Base-by-base conservation (phyloP, 768 basidiomycete genomes). In the Serpula lacrymans region DNA sequence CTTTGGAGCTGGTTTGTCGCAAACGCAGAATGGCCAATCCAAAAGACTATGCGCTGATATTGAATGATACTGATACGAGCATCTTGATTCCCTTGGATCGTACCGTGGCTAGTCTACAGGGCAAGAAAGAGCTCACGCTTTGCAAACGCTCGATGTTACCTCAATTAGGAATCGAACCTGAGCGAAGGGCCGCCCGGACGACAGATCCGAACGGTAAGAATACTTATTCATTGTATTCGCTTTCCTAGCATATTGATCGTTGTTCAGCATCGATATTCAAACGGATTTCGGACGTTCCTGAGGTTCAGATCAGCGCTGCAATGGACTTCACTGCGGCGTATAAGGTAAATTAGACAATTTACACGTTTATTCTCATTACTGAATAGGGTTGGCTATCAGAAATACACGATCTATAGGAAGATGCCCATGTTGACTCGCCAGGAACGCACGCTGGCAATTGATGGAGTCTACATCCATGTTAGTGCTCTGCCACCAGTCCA, bases 91-190 rank as follows among this genome's bases (percentile, higher is more conserved):
- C 94, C 20, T 75, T 97, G 21, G 96, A 98, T 60, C 77, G 94
- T 14, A 98, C 96, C 0, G 95, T 98, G n/a, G 91, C 90, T 25
- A 92, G 89, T 65, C 66, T 98, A 54, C 86, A 90, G 58, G 93
- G 91, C 5, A 88, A 86, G 54, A 74, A 80, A 10, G 88, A 94
- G 50, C 70, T 98, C 13, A 74, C 84, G 9, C 71, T 98, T 10
- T 82, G 93, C 41, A 86, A 85, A 62, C 71, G 80, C 52, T 82
- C 76, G 42, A 85, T 83, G 75, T 68, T 95, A 2, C 79, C 79
- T 9, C 72, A 77, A 34, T 73, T 89, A 54, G 84, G 82, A 12
- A 75, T 82, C 24, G 78, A 85, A 42, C 76, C 82, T 20, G 74
- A 80, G 46, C 81, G 78, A 43, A 77, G 79, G 29, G 68, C 77